A percentile compares a stretch with the other conserved stretches of the same genome.
Evolutionary conservation across 2,329 filamentous ascomycete species (phyloP).

Genomic region (Aspergillus sp.): DNA sequence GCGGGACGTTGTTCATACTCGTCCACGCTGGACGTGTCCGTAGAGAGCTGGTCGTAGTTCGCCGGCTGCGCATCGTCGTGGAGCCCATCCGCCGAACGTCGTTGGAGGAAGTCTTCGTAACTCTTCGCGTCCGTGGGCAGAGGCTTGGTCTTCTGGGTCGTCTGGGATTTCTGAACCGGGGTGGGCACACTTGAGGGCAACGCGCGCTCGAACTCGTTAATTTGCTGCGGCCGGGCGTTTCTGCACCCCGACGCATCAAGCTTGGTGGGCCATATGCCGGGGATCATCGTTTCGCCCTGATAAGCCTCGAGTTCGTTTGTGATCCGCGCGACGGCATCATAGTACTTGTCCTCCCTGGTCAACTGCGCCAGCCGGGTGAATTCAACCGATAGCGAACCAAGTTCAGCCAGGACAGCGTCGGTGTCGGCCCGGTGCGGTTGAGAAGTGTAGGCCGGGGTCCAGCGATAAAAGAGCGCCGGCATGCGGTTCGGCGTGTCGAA

Average conservation of each 20-base stretch:
- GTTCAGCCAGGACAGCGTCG: constrained; percentile 62
- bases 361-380: constrained; percentile 87
- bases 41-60: constrained; percentile 14
- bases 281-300: constrained; percentile 68
- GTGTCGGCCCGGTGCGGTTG: constrained; percentile 62
- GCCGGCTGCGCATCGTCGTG: constrained; percentile 29
- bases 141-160: constrained; percentile 2
- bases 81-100: constrained; percentile 19
- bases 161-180: constrained; percentile 5
- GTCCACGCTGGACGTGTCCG: constrained; percentile 4
- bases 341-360: constrained; percentile 78
- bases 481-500: constrained; percentile 95
- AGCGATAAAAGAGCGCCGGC: constrained; percentile 78
- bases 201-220: constrained; percentile 3
- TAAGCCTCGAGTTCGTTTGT: constrained; percentile 75
- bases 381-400: constrained; percentile 80
- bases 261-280: constrained; percentile 76
- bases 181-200: not conserved
- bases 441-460: constrained; percentile 65
- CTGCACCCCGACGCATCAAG: constrained; percentile 81
- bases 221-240: constrained; percentile 22
- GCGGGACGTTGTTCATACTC: constrained; percentile 8
- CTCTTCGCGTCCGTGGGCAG: constrained; percentile 24
- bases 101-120: constrained; percentile 24
- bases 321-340: constrained; percentile 83